Conservation (phyloP, 2,329 filamentous ascomycete species). For the Nemania serpens region DNA sequence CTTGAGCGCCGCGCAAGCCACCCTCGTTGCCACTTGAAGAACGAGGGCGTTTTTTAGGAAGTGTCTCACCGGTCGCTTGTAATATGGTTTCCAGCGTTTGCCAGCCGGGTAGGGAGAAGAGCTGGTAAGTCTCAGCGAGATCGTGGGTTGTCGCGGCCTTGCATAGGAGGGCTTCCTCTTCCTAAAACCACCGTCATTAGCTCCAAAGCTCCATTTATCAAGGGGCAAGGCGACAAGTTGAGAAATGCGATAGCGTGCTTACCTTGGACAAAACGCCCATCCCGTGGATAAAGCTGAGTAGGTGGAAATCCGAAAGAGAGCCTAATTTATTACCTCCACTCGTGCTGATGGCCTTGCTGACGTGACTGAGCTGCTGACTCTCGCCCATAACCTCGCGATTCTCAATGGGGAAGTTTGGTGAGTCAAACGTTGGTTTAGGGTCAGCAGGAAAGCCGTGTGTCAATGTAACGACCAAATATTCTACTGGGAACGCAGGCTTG, state of each 20-base stretch:
- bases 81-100: conserved; percentile 91
- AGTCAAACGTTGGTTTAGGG: conserved; percentile 75
- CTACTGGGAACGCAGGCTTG: conserved; percentile 93
- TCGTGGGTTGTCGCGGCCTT: conserved; percentile 83
- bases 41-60: conserved; percentile 70
- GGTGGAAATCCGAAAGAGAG: conserved; percentile 87
- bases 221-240: conserved; percentile 1
- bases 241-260: conserved; percentile 40
- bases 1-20: conserved; percentile 31
- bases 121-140: conserved; percentile 77
- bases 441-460: conserved; percentile 93
- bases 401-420: conserved; percentile 81
- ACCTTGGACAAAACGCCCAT: conserved; percentile 87
- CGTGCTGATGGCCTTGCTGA: conserved; percentile 71
- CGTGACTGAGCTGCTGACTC: conserved; percentile 74
- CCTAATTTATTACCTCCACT: conserved; percentile 62
- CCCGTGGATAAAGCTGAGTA: conserved; percentile 83
- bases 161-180: conserved; percentile 86
- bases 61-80: conserved; percentile 95
- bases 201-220: neutral
- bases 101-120: conserved; percentile 90
- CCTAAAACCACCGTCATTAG: conserved; percentile 57
- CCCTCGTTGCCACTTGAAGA: conserved; percentile 45
- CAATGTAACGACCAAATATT: conserved; percentile 93
- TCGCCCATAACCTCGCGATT: conserved; percentile 88